phyloP scores from a whole-genome alignment of 169 alveolate species.

The Eimeria zaria region DNA sequence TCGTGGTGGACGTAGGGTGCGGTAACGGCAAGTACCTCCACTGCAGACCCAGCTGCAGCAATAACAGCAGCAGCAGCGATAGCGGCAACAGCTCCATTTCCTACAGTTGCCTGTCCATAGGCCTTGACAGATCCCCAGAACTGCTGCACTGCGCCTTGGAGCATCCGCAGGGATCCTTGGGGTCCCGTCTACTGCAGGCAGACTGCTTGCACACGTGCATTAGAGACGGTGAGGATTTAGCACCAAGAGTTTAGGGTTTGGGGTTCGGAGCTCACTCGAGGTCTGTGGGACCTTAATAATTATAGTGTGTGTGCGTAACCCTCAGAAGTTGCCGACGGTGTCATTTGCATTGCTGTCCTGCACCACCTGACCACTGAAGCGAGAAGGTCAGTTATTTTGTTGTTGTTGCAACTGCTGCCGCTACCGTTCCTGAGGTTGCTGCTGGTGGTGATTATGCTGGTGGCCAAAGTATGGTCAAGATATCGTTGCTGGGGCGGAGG shows the following conservation, averaged over 20 bases:
- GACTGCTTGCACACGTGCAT: conserved; percentile 23
- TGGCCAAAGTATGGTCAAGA: neutral
- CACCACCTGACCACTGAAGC: conserved; percentile 96
- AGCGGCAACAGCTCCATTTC: conserved; percentile 86
- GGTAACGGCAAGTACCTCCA: conserved; percentile 98
- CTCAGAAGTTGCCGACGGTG: conserved; percentile 94
- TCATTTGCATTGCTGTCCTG: conserved; percentile 97
- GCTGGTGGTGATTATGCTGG: neutral
- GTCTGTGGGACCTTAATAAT: conserved; percentile 86
- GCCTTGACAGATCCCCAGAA: conserved; percentile 27
- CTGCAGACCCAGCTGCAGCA: conserved; percentile 84
- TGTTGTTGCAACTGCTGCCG: neutral
- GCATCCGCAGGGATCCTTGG: neutral
- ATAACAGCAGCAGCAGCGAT: neutral
- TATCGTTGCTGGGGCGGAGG: neutral
- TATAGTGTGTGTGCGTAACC: conserved; percentile 78
- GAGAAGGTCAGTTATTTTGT: conserved; percentile 88
- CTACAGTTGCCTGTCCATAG: conserved; percentile 34
- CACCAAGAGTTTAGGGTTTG: neutral
- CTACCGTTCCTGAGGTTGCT: neutral
- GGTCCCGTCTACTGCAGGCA: conserved; percentile 30
- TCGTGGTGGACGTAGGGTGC: conserved; percentile 98
- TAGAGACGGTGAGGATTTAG: conserved; percentile 3
- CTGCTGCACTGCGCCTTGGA: conserved; percentile 45
- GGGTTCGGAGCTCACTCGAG: neutral